Evolutionary conservation across 805 yeast genomes (phyloP).

Genomic region (Wickerhamomyces silvicola): DNA sequence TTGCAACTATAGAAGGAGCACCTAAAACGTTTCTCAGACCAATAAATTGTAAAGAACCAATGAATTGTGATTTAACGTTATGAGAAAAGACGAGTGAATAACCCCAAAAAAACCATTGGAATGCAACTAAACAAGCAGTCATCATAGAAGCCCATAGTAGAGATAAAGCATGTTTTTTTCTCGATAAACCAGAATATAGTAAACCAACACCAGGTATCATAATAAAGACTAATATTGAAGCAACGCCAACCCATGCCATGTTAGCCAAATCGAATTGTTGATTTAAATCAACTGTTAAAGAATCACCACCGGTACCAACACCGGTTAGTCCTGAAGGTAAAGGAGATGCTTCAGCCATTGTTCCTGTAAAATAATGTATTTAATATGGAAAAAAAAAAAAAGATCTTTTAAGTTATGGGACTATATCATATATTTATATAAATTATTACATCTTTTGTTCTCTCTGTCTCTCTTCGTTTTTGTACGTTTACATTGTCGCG

Average conservation of each 20-base stretch:
- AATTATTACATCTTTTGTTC: too few relatives aligned
- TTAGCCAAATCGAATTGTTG: slow-evolving; percentile 64
- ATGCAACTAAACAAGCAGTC: slow-evolving; percentile 74
- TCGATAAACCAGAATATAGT: slow-evolving; percentile 85
- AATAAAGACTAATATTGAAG: slow-evolving; percentile 83
- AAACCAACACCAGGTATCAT: slow-evolving; percentile 97
- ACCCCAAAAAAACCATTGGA: slow-evolving; percentile 99
- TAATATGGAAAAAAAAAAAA: too few relatives aligned
- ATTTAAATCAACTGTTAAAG: slow-evolving; percentile 66
- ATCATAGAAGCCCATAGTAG: slow-evolving; percentile 90
- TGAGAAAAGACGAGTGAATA: slow-evolving; percentile 83
- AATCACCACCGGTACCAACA: slow-evolving; percentile 75
- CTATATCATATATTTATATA: too few relatives aligned
- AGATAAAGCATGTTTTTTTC: slow-evolving; percentile 94
- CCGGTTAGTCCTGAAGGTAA: slow-evolving; percentile 42
- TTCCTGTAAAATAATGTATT: too few relatives aligned
- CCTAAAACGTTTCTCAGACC: slow-evolving; percentile 79
- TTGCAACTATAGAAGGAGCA: slow-evolving; percentile 58
- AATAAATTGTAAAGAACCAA: slow-evolving; percentile 79
- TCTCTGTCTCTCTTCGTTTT: too few relatives aligned
- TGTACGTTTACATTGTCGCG: too few relatives aligned
- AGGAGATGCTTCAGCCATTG: slow-evolving; percentile 10
- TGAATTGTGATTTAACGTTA: slow-evolving; percentile 50
- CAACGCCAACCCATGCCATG: slow-evolving; percentile 78
- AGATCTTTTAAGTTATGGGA: too few relatives aligned